Percentiles rank a stretch among this genome's conserved stretches.
These are phyloP conservation scores for Termitomyces eurrhizus DNA, from an alignment of 768 basidiomycete genomes.

Conservation along the genomic window DNA sequence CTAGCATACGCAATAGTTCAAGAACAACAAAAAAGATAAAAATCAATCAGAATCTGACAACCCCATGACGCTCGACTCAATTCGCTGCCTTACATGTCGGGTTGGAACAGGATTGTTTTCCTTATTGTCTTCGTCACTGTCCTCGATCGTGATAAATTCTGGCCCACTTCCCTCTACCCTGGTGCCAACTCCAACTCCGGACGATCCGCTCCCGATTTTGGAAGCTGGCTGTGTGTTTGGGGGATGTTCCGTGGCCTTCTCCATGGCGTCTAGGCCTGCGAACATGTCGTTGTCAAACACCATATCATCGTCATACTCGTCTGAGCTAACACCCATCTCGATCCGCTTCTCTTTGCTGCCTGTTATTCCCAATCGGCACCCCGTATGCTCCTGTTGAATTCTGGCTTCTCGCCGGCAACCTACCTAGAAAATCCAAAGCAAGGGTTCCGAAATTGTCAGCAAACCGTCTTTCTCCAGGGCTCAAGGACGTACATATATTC, in stretches of 20 bases:
- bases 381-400: not conserved
- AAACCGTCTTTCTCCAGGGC: not conserved
- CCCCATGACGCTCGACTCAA: slow-evolving; percentile 43
- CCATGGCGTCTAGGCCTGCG: slow-evolving; percentile 26
- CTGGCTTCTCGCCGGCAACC: not conserved
- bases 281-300: slow-evolving; percentile 27
- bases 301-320: slow-evolving; percentile 17
- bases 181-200: not conserved
- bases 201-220: slow-evolving; percentile 1
- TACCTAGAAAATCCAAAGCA: slow-evolving; percentile 8
- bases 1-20: not conserved
- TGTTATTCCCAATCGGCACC: not conserved
- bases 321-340: slow-evolving; percentile 8
- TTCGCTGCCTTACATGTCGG: slow-evolving; percentile 45
- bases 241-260: slow-evolving; percentile 10
- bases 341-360: slow-evolving; percentile 3
- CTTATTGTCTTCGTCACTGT: slow-evolving; percentile 54
- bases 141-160: slow-evolving; percentile 38
- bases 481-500: slow-evolving; percentile 9
- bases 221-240: slow-evolving; percentile 2
- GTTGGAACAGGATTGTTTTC: slow-evolving; percentile 55
- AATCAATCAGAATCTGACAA: slow-evolving; percentile 48
- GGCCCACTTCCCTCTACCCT: not conserved
- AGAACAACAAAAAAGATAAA: not conserved
- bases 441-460: slow-evolving; percentile 4